Conservation (phyloP, 352 stramenopile species). For the Phytophthora citrophthora region DNA sequence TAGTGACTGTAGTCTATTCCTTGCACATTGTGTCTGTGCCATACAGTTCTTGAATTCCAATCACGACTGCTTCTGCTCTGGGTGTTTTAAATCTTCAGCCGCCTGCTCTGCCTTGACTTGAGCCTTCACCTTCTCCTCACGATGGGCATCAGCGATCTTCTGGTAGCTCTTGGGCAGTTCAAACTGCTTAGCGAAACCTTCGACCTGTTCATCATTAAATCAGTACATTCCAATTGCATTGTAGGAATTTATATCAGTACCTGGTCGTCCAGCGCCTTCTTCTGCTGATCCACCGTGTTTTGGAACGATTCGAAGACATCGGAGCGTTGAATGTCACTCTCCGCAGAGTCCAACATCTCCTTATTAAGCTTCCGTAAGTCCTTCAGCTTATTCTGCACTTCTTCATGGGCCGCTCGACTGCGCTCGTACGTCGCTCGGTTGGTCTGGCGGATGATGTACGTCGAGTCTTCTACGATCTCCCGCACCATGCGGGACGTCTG, state of each 20-base stretch:
- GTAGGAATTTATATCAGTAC: slow-evolving; percentile 21
- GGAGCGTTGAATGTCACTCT: slow-evolving; percentile 56
- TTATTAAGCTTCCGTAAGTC: slow-evolving; percentile 63
- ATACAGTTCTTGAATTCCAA: slow-evolving; percentile 13
- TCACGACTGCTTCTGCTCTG: slow-evolving; percentile 12
- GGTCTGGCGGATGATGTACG: slow-evolving; percentile 83
- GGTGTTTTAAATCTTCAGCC: slow-evolving; percentile 13
- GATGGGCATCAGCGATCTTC: slow-evolving; percentile 68
- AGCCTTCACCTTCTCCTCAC: slow-evolving; percentile 28
- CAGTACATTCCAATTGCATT: slow-evolving; percentile 4
- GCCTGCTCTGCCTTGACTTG: slow-evolving; percentile 16
- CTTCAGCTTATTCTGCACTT: slow-evolving; percentile 68
- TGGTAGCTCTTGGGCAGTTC: slow-evolving; percentile 70
- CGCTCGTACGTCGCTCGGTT: slow-evolving; percentile 73
- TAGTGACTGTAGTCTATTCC: slow-evolving; percentile 43
- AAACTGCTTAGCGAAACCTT: slow-evolving; percentile 81
- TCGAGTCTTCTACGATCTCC: slow-evolving; percentile 79
- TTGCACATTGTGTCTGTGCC: slow-evolving; percentile 32
- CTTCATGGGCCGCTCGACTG: slow-evolving; percentile 53
- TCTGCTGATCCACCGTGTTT: slow-evolving; percentile 52
- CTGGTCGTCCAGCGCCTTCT: slow-evolving; percentile 71
- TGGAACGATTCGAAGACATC: slow-evolving; percentile 70
- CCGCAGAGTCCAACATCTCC: slow-evolving; percentile 64
- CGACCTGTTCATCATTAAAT: slow-evolving; percentile 36
- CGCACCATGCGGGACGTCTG: slow-evolving; percentile 83